Conservation (phyloP, 768 basidiomycete species). For the Leccinellum albellum region DNA sequence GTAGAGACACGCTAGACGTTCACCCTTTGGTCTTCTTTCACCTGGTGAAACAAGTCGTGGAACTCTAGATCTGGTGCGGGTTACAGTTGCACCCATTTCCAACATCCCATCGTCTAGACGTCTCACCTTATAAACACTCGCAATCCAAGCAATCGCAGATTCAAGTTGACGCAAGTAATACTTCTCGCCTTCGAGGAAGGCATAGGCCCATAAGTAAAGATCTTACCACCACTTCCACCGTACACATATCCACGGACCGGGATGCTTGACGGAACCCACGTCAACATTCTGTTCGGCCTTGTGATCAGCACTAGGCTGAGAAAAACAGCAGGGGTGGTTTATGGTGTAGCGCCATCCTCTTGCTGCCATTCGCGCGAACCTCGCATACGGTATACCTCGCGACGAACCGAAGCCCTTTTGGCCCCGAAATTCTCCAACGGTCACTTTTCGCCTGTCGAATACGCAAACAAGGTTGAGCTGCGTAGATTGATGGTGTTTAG, state of each 20-base stretch:
- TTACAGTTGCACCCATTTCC: not conserved
- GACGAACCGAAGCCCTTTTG: not conserved
- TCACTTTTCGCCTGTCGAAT: not conserved
- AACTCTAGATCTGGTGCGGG: not conserved
- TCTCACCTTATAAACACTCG: not conserved
- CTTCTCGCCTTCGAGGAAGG: not conserved
- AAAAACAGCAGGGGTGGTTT: not conserved
- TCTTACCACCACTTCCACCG: not conserved
- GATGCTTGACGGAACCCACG: not conserved
- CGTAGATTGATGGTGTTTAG: not conserved
- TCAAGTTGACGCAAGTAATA: not conserved
- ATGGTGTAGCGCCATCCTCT: not conserved
- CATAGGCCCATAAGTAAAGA: not conserved
- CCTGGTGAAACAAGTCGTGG: not conserved
- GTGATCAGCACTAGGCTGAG: not conserved
- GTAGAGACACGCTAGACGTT: not conserved
- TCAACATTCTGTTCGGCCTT: not conserved
- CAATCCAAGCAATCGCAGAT: not conserved
- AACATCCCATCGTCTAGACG: not conserved
- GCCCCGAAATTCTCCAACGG: not conserved
- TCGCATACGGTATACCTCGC: not conserved
- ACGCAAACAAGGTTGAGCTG: conserved; percentile 15
- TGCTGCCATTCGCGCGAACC: not conserved
- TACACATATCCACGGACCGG: not conserved
- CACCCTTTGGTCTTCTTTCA: not conserved